phyloP scores from a whole-genome alignment of 1,139 yeast genomes.

The Arxiozyma slooffiae region DNA sequence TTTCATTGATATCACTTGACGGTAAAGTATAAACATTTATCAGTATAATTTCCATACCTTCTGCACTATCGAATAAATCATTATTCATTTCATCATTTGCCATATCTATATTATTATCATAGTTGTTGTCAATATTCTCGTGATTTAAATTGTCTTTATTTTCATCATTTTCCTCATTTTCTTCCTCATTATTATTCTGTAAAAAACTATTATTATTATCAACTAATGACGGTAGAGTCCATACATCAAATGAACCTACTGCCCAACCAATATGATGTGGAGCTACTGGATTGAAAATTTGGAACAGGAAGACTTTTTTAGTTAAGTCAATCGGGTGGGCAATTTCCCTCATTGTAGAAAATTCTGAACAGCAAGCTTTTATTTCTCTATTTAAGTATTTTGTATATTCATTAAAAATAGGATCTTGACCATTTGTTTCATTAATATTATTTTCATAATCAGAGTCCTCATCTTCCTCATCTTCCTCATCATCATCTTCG shows the following conservation, averaged over 20 bases:
- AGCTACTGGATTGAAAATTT: constrained; percentile 75
- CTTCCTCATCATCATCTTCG: constrained; percentile 1
- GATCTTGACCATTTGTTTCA: constrained; percentile 22
- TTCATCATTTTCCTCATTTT: constrained; percentile 36
- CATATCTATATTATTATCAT: constrained; percentile 17
- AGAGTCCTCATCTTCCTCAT: constrained; percentile 14
- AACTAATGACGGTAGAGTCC: constrained; percentile 33
- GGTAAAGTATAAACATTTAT: constrained; percentile 35
- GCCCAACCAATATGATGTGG: constrained; percentile 98
- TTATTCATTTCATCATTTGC: constrained; percentile 28
- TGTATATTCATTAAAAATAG: background rate
- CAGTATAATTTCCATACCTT: constrained; percentile 35
- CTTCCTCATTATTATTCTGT: constrained; percentile 31
- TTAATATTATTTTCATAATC: constrained; percentile 16
- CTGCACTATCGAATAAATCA: constrained; percentile 18
- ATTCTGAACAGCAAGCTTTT: constrained; percentile 69
- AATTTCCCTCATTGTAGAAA: constrained; percentile 41
- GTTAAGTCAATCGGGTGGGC: constrained; percentile 54
- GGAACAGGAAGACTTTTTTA: constrained; percentile 71
- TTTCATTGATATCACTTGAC: constrained; percentile 32
- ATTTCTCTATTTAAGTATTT: constrained; percentile 41
- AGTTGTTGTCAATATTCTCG: constrained; percentile 30
- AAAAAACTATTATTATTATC: constrained; percentile 11
- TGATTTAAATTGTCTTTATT: constrained; percentile 12
- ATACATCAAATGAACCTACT: constrained; percentile 71